Percentiles rank a stretch among this genome's conserved stretches.
Evolutionary conservation across 2,329 filamentous ascomycete genomes (phyloP).

Genomic region (Mycosphaerella sp.): DNA sequence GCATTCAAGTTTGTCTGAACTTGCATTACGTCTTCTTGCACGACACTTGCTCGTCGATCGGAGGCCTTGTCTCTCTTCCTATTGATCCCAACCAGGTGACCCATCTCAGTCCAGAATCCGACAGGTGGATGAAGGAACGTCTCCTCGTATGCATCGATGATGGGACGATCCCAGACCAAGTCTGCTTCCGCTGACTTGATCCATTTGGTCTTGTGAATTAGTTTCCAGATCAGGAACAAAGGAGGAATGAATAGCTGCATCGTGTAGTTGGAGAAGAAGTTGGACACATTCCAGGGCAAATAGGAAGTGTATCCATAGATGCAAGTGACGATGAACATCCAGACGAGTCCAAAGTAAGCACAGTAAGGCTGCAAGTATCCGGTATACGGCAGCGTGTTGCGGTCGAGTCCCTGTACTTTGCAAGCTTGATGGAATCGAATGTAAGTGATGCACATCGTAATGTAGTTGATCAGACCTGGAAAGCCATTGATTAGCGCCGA

Average conservation of each 20-base stretch:
- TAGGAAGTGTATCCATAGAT: constrained; percentile 53
- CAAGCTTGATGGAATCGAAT: constrained; percentile 52
- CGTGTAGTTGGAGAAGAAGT: constrained; percentile 47
- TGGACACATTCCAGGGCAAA: constrained; percentile 41
- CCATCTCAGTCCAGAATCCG: constrained; percentile 51
- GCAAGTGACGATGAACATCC: constrained; percentile 35
- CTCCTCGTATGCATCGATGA: constrained; percentile 52
- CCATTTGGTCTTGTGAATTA: constrained; percentile 53
- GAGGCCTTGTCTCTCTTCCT: constrained; percentile 13
- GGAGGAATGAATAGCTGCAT: constrained; percentile 25
- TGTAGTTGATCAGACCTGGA: constrained; percentile 53
- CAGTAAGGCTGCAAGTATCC: constrained; percentile 53
- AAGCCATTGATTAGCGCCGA: too few species aligned
- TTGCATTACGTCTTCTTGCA: constrained; percentile 11
- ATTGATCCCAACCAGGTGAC: constrained; percentile 37
- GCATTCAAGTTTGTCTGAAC: constrained; percentile 10
- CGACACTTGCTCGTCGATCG: constrained; percentile 12
- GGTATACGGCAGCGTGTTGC: constrained; percentile 50
- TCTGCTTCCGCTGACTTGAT: constrained; percentile 51
- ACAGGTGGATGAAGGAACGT: constrained; percentile 44
- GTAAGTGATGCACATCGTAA: constrained; percentile 55
- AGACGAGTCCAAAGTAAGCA: constrained; percentile 35
- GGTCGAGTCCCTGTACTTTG: constrained; percentile 48
- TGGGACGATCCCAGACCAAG: constrained; percentile 54
- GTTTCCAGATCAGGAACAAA: constrained; percentile 49